These are phyloP conservation scores for Ogataea parapolymorpha DNA, from an alignment of 805 yeast species.

Conservation along the genomic window DNA sequence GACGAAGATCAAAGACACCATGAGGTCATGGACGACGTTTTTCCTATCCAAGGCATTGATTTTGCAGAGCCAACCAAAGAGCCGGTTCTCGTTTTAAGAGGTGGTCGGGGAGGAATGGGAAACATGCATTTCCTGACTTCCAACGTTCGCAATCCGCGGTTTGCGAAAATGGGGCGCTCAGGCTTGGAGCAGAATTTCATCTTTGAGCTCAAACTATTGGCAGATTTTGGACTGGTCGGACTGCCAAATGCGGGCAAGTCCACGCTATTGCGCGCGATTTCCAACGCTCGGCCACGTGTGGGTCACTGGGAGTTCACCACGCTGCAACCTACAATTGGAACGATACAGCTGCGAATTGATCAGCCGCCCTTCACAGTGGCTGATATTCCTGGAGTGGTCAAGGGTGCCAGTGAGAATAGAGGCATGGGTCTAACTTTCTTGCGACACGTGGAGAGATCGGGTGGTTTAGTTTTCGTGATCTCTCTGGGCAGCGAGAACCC, in stretches of 20 bases:
- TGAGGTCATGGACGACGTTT: constrained; percentile 62
- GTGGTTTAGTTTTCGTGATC: constrained; percentile 83
- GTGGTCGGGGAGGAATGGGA: constrained; percentile 95
- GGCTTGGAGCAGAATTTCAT: constrained; percentile 66
- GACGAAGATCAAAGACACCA: constrained; percentile 56
- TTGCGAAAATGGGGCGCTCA: constrained; percentile 74
- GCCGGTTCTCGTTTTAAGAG: constrained; percentile 70
- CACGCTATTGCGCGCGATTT: constrained; percentile 79
- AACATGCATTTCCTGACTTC: constrained; percentile 91
- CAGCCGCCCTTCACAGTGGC: constrained; percentile 84
- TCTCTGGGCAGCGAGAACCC: constrained; percentile 71
- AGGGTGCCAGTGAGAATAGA: constrained; percentile 78
- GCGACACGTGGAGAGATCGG: constrained; percentile 88
- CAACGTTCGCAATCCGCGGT: constrained; percentile 83
- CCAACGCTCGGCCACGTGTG: constrained; percentile 83
- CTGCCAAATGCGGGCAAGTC: constrained; percentile 97
- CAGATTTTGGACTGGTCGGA: constrained; percentile 93
- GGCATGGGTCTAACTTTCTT: constrained; percentile 95
- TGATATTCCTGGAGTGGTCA: constrained; percentile 93
- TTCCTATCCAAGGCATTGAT: constrained; percentile 84
- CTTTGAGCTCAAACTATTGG: constrained; percentile 82
- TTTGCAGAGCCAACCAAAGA: constrained; percentile 53
- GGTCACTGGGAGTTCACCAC: constrained; percentile 99
- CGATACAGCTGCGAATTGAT: constrained; percentile 65
- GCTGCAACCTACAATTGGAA: constrained; percentile 86